A percentile compares a stretch with the other conserved stretches of the same genome.
Evolutionary conservation across 371 early-diverging fungal genomes (phyloP).

Genomic region (Mortierella sp.): DNA sequence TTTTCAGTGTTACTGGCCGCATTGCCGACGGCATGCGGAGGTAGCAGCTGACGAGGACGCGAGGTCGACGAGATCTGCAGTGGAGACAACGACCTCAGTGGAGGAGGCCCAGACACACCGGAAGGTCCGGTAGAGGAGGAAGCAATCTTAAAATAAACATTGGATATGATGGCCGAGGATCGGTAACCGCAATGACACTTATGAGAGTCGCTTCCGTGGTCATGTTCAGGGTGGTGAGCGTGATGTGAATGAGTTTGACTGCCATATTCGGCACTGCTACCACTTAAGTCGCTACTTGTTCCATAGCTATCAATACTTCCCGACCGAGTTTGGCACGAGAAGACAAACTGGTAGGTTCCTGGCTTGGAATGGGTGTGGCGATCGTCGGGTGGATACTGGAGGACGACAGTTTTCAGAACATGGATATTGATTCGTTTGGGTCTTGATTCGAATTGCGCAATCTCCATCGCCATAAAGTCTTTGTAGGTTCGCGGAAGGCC

Average conservation of each 20-base stretch:
- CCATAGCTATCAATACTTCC: constrained; percentile 27
- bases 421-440: constrained; percentile 22
- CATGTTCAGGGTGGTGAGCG: constrained; percentile 8
- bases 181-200: constrained; percentile 1
- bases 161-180: constrained; percentile 29
- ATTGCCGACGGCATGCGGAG: too few relatives aligned
- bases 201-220: background rate
- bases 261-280: constrained; percentile 22
- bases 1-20: too few relatives aligned
- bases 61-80: background rate
- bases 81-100: background rate
- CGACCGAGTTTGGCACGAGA: constrained; percentile 32
- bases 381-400: constrained; percentile 20
- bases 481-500: background rate
- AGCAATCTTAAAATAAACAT: constrained; percentile 12
- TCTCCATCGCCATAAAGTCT: background rate
- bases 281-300: background rate
- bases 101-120: background rate
- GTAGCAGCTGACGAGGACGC: too few relatives aligned
- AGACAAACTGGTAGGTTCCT: constrained; percentile 16
- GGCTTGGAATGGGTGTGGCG: background rate
- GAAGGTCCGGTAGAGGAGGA: background rate
- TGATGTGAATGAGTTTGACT: constrained; percentile 10
- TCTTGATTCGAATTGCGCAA: constrained; percentile 1
- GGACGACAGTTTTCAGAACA: constrained; percentile 17